Base-by-base conservation (phyloP, 805 yeast genomes). In the Saccharomycopsis fermentans region DNA sequence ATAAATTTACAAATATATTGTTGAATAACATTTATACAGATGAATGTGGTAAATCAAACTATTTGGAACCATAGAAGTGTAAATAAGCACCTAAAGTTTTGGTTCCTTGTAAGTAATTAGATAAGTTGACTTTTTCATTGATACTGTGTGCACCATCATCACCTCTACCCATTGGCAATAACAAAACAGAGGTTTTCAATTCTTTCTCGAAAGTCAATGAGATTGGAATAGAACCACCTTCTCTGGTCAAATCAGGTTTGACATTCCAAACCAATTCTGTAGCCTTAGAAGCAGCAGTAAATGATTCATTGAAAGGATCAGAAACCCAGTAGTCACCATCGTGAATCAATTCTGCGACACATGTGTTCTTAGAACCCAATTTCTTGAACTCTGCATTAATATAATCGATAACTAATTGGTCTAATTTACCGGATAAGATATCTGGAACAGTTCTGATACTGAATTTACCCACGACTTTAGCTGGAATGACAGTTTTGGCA, bases 121-220 rank as follows among this genome's bases (percentile, higher is more conserved):
- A 75, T 56, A 90, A 77, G 70, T 95, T 87, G 67, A 94, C 75
- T 77, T 94, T 94, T 76, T 94, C 99, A 70, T 94, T 94, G 68
- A 94, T 90, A 24, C 97, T 90, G 73, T 94, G 99, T 53, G 99
- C 99, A 67, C 99, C 99, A 69, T 94, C 99, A 71, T 94, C 97
- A 65, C 99, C 99, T 75, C 95, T 86, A 64, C 99, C 99, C 87
- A 94, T 87, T 63, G 99, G 99, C 66, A 94, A 81, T 68, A 94
- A 78, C 63, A 94, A 77, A 36, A 91, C 98, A 63, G 84, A 84
- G 26, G 95, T 87, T 66, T 87, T 84, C 68, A 94, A 80, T 70
- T 83, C 84, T 67, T 90, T 79, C 77, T 94, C 97, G 74, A 94
- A 94, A 37, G 96, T 86, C 65, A 94, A 74, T 24, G 99, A 92